A percentile compares a stretch with the other conserved stretches of the same genome.
Evolutionary conservation across 108 stramenopile species (phyloP).

Genomic region (Cyclotella kingstonii): DNA sequence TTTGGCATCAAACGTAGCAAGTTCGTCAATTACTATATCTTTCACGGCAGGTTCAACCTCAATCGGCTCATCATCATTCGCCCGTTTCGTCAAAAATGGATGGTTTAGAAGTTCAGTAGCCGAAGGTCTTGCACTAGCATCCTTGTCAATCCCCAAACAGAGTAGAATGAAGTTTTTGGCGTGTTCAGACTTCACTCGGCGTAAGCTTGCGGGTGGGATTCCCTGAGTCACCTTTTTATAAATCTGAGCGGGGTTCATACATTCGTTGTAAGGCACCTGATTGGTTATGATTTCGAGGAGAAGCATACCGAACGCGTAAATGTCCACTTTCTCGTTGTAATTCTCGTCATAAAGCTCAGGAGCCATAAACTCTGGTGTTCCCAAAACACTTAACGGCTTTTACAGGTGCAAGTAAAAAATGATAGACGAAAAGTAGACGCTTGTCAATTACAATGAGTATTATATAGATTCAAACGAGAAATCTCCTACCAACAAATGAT

Average conservation of each 20-base stretch:
- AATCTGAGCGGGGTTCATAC: slow-evolving; percentile 92
- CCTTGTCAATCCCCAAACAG: slow-evolving; percentile 80
- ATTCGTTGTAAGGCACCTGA: slow-evolving; percentile 95
- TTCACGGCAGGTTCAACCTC: slow-evolving; percentile 76
- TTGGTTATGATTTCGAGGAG: slow-evolving; percentile 96
- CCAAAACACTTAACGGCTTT: slow-evolving; percentile 84
- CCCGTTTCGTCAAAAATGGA: slow-evolving; percentile 72
- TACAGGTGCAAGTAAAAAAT: no score
- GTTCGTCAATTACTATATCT: slow-evolving; percentile 60
- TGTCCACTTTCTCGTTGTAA: slow-evolving; percentile 98
- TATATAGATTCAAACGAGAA: no score
- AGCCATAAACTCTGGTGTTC: slow-evolving; percentile 99
- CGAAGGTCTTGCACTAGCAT: slow-evolving; percentile 63
- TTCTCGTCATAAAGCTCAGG: slow-evolving; percentile 97
- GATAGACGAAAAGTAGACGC: no score
- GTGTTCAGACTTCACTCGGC: slow-evolving; percentile 66
- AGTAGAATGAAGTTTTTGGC: slow-evolving; percentile 86
- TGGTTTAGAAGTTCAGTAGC: slow-evolving; percentile 74
- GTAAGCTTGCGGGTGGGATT: slow-evolving; percentile 79
- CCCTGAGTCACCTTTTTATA: slow-evolving; percentile 92
- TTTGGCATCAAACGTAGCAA: slow-evolving; percentile 6
- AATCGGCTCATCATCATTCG: slow-evolving; percentile 71
- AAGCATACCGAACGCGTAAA: slow-evolving; percentile 99
- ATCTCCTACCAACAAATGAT: neutral
- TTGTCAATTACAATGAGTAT: neutral